These are phyloP conservation scores for Apiospora marii DNA, from an alignment of 2,329 filamentous ascomycete species.

Conservation along the genomic window DNA sequence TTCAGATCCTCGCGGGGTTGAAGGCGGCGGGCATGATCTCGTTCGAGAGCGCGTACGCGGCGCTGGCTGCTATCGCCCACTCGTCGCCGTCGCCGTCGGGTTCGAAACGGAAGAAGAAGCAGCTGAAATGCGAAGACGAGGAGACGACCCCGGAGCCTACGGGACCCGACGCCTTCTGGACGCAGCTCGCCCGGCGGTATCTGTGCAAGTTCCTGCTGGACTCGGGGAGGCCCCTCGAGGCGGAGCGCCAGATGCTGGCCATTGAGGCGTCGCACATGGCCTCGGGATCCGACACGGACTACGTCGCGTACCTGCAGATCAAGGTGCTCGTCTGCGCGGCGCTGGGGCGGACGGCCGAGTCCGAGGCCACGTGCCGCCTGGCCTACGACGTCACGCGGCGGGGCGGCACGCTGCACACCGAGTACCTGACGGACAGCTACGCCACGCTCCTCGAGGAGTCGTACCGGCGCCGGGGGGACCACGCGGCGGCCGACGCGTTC, in stretches of 20 bases:
- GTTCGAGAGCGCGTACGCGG: not conserved
- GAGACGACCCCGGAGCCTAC: not conserved
- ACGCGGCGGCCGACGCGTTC: not conserved
- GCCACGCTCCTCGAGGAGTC: not conserved
- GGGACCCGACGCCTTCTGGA: not conserved
- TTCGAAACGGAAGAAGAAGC: not conserved
- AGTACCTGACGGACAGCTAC: not conserved
- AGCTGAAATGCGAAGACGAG: not conserved
- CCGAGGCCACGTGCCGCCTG: not conserved
- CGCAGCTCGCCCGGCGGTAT: not conserved
- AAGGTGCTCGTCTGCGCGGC: not conserved
- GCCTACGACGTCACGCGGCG: not conserved
- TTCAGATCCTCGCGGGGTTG: not conserved
- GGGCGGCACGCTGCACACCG: not conserved
- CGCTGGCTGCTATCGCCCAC: not conserved
- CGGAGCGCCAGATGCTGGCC: not conserved
- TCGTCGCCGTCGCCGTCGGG: not conserved
- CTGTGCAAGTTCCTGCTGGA: conserved; percentile 2
- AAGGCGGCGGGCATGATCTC: not conserved
- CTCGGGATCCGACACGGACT: not conserved
- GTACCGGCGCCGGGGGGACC: not conserved
- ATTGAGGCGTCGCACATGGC: not conserved
- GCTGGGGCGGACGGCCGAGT: not conserved
- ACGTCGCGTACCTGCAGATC: not conserved
- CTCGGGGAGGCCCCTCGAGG: not conserved